A percentile compares a stretch with the other conserved stretches of the same genome.
Conservation (phyloP, 306 rosid species). For the Spatholobus suberectus region DNA sequence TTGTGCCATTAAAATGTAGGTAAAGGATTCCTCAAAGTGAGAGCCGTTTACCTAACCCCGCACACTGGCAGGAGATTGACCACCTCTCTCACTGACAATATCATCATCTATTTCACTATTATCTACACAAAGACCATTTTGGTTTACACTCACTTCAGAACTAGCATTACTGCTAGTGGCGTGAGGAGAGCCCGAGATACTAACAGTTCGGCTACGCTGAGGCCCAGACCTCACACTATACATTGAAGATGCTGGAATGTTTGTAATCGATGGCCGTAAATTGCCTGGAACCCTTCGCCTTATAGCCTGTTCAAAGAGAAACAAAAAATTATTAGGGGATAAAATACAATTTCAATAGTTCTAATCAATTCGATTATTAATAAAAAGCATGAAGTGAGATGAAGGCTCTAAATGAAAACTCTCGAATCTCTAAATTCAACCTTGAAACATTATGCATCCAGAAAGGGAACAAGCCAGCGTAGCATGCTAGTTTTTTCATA, state of each 20-base stretch:
- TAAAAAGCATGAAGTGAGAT: conserved; percentile 7
- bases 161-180: conserved; percentile 98
- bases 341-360: neutral
- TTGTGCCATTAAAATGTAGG: conserved; percentile 30
- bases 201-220: conserved; percentile 71
- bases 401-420: conserved; percentile 9
- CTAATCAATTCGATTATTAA: neutral
- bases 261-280: conserved; percentile 89
- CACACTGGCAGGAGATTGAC: conserved; percentile 68
- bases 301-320: conserved; percentile 74
- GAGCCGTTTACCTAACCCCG: conserved; percentile 60
- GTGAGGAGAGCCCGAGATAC: conserved; percentile 87
- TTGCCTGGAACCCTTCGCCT: conserved; percentile 86
- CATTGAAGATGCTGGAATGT: conserved; percentile 96
- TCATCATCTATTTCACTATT: conserved; percentile 79
- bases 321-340: conserved; percentile 15
- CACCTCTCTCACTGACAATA: conserved; percentile 76
- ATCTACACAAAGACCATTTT: conserved; percentile 78
- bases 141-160: conserved; percentile 93
- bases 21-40: neutral
- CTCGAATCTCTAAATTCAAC: neutral
- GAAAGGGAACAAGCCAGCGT: neutral
- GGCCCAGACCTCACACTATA: conserved; percentile 89
- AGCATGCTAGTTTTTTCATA: conserved; percentile 5
- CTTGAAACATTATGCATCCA: neutral